A percentile compares a stretch with the other conserved stretches of the same genome.
These are phyloP conservation scores for Nephelium lappaceum DNA, from an alignment of 345 rosid species.

Conservation along the genomic window DNA sequence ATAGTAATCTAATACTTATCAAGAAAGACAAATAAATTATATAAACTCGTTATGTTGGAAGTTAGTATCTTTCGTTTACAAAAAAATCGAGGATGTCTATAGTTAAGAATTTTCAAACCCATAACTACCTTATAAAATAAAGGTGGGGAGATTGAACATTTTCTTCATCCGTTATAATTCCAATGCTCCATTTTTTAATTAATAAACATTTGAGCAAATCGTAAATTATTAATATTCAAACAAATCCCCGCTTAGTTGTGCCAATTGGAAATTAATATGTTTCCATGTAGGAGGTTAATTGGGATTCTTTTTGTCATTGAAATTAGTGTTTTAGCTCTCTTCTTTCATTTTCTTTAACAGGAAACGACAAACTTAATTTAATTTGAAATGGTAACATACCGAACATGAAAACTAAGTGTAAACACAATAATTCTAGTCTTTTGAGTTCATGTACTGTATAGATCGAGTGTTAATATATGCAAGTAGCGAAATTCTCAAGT, in stretches of 20 bases:
- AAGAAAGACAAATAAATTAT: background rate
- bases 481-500: no score
- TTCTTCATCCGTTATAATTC: background rate
- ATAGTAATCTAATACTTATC: no score
- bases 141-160: background rate
- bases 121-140: no score
- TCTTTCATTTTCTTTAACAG: background rate
- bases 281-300: background rate
- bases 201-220: no score
- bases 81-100: background rate
- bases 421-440: no score
- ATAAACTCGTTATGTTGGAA: no score
- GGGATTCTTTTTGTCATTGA: background rate
- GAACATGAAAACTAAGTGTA: no score
- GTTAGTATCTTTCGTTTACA: no score
- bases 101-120: background rate
- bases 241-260: slow-evolving; percentile 21
- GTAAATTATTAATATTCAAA: slow-evolving; percentile 6
- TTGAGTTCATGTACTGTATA: no score
- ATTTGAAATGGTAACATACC: no score
- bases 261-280: background rate
- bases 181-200: background rate
- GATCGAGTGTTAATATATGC: no score
- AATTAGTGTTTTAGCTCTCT: background rate
- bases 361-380: background rate